These are phyloP conservation scores for Urtica urens DNA, from an alignment of 306 rosid species.

Conservation along the genomic window DNA sequence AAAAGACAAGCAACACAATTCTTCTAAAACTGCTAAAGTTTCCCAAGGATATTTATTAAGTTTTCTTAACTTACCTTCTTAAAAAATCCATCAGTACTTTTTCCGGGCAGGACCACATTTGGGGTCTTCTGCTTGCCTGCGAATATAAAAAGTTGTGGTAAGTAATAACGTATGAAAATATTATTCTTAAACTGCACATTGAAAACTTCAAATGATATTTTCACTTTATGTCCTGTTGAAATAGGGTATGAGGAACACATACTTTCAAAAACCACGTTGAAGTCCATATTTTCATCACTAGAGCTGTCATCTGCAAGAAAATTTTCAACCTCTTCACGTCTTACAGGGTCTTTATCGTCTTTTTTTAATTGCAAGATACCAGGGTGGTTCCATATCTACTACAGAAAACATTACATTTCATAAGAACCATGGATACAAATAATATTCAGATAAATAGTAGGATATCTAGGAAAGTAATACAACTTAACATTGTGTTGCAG, in stretches of 20 bases:
- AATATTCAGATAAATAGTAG: conserved; percentile 6
- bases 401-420: conserved; percentile 21
- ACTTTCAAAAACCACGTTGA: conserved; percentile 65
- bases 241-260: conserved; percentile 7
- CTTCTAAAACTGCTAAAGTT: too few relatives aligned
- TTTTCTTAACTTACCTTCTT: conserved; percentile 55
- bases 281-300: conserved; percentile 82
- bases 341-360: conserved; percentile 53
- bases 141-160: conserved; percentile 16
- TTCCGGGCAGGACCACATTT: conserved; percentile 39
- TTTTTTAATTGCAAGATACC: conserved; percentile 91
- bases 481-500: neutral
- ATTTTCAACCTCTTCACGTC: conserved; percentile 78
- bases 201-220: too few relatives aligned
- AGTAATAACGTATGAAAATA: neutral
- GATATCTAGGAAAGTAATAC: neutral
- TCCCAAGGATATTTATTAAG: too few relatives aligned
- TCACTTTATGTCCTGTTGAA: conserved; percentile 10
- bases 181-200: too few relatives aligned
- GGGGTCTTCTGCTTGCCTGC: conserved; percentile 53
- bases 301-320: conserved; percentile 86
- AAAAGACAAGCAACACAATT: neutral
- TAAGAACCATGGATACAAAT: conserved; percentile 13
- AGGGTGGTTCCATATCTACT: conserved; percentile 98
- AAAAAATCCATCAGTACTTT: conserved; percentile 46